Base-by-base conservation (phyloP, 192 early-diverging fungal species). In the Coemansia sp. region DNA sequence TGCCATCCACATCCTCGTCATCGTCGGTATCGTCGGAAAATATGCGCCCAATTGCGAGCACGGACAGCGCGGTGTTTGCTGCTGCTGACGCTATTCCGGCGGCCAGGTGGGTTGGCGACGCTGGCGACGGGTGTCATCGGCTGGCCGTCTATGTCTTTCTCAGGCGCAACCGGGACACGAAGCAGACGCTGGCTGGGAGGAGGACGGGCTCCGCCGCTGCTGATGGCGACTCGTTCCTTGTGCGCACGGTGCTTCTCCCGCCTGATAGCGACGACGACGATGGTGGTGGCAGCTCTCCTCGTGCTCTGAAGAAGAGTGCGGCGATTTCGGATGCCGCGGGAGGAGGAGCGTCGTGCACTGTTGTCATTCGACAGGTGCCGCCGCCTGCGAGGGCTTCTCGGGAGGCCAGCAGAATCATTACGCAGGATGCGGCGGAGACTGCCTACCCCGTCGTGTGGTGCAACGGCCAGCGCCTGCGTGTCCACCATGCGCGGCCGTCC, bases 381-480 rank as follows among this genome's bases (percentile, higher is more conserved):
- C 32, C 32, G 4, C 32, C 32, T 2, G 32, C 4, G 32, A 32
- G 4, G 32, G 32, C 32, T 32, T 32, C 32, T 32, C 32, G 32
- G 32, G 32, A 32, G 32, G 2, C 32, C 32, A 32, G 32, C 32
- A 32, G 32, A 2, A 32, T 2, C 0, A 32, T 32, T 2, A 32
- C 32, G 32, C 32, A 4, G 32, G 32, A 32, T 32, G 32, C 32
- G 0, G 2, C 32, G 2, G 12, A 37, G 5, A 37, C 8, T 2
- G 64, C 32, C 12, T 7, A 9, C 7, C 32, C 60, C 0, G 43
- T n/a, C 11, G 71, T 72, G 59, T 20, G 46, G 17, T 68, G 72
- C 66, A 77, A 83, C 58, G 71, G 75, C 25, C 80, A 77, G 64
- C 63, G 61, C 3, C 63, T 83, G 75, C 72, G 75, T 16, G 65